phyloP scores from a whole-genome alignment of 2,329 filamentous ascomycete genomes.

The Colletotrichum sp. region DNA sequence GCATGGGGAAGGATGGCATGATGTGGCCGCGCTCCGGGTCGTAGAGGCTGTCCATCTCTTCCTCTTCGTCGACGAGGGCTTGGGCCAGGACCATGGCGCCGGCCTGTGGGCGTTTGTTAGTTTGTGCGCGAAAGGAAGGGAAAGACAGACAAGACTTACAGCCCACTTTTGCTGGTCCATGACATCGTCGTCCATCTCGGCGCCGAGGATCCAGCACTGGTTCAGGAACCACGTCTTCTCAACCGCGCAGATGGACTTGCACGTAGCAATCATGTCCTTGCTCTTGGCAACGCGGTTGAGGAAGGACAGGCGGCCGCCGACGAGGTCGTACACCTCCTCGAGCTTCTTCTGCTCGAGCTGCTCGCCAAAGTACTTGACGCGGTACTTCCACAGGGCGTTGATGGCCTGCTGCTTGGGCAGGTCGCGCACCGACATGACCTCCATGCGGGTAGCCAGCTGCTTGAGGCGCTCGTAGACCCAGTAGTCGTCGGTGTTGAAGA shows the following conservation, averaged over 20 bases:
- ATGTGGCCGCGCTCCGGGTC: conserved; percentile 18
- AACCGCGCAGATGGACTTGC: conserved; percentile 71
- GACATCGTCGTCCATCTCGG: conserved; percentile 91
- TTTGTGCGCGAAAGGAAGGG: not conserved
- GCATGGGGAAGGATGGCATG: conserved; percentile 58
- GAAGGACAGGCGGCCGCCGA: conserved; percentile 89
- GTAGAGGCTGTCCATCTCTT: conserved; percentile 46
- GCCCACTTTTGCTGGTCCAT: conserved; percentile 99
- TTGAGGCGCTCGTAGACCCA: conserved; percentile 98
- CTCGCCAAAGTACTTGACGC: conserved; percentile 78
- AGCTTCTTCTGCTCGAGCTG: conserved; percentile 59
- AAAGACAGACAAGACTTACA: conserved; percentile 52
- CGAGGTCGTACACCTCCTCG: conserved; percentile 81
- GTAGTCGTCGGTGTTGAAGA: conserved; percentile 97
- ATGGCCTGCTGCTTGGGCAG: conserved; percentile 81
- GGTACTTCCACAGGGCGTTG: conserved; percentile 77
- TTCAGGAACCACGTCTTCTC: conserved; percentile 82
- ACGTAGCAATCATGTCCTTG: conserved; percentile 78
- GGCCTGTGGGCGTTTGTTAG: conserved; percentile 53
- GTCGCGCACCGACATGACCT: conserved; percentile 86
- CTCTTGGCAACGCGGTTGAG: conserved; percentile 91
- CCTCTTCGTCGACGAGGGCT: conserved; percentile 84
- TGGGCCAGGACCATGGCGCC: conserved; percentile 93
- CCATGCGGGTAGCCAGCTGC: conserved; percentile 91
- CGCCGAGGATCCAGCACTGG: conserved; percentile 76